These are phyloP conservation scores for Endoconidiophora polonica DNA, from an alignment of 2,329 filamentous ascomycete genomes.

Conservation along the genomic window DNA sequence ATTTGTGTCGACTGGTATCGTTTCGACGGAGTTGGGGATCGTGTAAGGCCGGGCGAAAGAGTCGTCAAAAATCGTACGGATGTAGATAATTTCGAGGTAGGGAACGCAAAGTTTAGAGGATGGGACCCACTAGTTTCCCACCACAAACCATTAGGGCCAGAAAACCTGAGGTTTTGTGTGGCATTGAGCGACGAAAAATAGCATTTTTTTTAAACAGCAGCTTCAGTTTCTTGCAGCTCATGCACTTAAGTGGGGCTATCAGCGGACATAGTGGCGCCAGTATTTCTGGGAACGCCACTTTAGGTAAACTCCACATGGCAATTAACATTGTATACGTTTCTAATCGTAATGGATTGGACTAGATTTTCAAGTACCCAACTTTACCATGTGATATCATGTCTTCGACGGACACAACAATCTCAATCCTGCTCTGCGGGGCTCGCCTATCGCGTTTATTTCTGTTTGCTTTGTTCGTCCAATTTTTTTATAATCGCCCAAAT, in stretches of 20 bases:
- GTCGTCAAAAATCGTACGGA: conserved; percentile 12
- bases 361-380: too few species aligned
- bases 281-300: neutral
- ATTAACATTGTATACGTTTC: too few species aligned
- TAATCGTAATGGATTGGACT: too few species aligned
- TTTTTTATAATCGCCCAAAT: too few species aligned
- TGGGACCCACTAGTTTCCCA: conserved; percentile 12
- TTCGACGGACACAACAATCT: too few species aligned
- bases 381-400: too few species aligned
- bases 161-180: conserved; percentile 11
- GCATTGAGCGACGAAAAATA: conserved; percentile 4
- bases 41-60: conserved; percentile 11
- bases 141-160: conserved; percentile 13
- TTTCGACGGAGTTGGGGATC: conserved; percentile 12
- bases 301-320: neutral
- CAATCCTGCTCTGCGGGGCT: too few species aligned
- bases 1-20: conserved; percentile 14
- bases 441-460: too few species aligned
- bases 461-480: too few species aligned
- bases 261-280: neutral
- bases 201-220: neutral
- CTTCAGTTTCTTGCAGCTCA: neutral
- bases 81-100: conserved; percentile 8
- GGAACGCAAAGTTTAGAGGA: conserved; percentile 13
- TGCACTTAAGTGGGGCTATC: neutral